Conservation (phyloP, 139 green algal species). For the Chlorella sp. region DNA sequence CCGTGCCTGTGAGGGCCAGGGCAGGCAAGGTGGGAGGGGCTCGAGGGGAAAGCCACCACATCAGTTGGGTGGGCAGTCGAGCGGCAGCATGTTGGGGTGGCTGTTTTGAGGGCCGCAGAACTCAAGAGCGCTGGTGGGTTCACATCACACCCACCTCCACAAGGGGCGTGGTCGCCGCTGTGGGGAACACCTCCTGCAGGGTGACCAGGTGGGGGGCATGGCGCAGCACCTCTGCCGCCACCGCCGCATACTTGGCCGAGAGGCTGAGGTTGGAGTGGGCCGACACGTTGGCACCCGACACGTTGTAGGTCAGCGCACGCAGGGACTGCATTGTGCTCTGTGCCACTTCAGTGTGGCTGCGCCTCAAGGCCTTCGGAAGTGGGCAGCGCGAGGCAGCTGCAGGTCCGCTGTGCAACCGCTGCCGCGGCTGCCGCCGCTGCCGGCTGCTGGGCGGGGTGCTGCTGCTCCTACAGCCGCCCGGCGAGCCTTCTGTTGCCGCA, state of each 20-base stretch:
- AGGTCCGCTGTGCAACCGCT: too few relatives aligned
- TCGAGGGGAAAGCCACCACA: too few relatives aligned
- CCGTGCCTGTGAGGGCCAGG: neutral
- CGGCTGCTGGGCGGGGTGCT: too few relatives aligned
- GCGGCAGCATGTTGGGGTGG: too few relatives aligned
- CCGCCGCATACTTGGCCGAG: neutral
- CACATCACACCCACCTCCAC: too few relatives aligned
- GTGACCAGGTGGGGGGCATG: neutral
- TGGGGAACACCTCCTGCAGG: neutral
- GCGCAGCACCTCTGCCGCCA: neutral
- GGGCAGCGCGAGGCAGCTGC: too few relatives aligned
- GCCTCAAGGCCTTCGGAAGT: too few relatives aligned
- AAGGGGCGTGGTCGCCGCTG: neutral
- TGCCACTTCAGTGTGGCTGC: neutral
- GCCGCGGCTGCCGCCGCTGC: too few relatives aligned
- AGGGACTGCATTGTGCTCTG: neutral
- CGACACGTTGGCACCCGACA: neutral
- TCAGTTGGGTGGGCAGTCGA: neutral
- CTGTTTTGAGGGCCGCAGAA: too few relatives aligned
- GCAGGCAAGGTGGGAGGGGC: neutral
- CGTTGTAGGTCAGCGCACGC: constrained; percentile 18
- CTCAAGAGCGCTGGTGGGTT: too few relatives aligned
- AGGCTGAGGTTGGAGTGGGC: neutral
- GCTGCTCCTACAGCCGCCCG: too few relatives aligned
- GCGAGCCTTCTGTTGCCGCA: too few relatives aligned